Evolutionary conservation across 805 yeast genomes (phyloP).

Genomic region (Yarrowia deformans): DNA sequence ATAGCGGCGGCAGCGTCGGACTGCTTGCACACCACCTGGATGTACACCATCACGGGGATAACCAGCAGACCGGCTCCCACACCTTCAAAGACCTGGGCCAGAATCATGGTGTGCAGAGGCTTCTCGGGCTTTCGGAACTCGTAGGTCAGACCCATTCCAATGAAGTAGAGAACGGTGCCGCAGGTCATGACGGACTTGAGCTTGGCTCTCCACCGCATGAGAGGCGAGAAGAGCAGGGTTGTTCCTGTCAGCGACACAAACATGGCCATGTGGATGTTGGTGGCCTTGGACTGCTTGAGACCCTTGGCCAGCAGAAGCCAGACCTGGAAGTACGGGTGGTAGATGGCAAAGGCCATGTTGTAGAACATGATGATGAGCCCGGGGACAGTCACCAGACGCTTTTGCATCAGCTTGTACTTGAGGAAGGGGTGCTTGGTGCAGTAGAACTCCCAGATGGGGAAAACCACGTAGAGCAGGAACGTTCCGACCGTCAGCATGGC

Average conservation of each 20-base stretch:
- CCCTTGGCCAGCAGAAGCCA: constrained; percentile 30
- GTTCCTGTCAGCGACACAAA: constrained; percentile 25
- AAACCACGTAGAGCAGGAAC: constrained; percentile 8
- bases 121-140: constrained; percentile 33
- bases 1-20: constrained; percentile 39
- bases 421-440: constrained; percentile 26
- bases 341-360: constrained; percentile 31
- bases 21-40: constrained; percentile 31
- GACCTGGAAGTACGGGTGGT: constrained; percentile 27
- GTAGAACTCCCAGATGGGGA: constrained; percentile 17
- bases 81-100: constrained; percentile 27
- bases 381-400: background rate
- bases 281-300: constrained; percentile 27
- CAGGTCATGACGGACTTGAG: constrained; percentile 21
- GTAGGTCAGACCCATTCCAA: constrained; percentile 23
- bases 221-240: constrained; percentile 17
- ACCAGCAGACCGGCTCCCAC: constrained; percentile 24
- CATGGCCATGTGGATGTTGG: constrained; percentile 35
- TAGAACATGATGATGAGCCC: constrained; percentile 29
- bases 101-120: constrained; percentile 16
- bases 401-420: constrained; percentile 26
- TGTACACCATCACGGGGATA: constrained; percentile 26
- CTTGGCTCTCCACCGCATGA: constrained; percentile 34
- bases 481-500: constrained; percentile 28
- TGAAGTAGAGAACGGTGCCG: constrained; percentile 20